phyloP scores from a whole-genome alignment of 805 yeast species.

The Debaryomyces castellii region DNA sequence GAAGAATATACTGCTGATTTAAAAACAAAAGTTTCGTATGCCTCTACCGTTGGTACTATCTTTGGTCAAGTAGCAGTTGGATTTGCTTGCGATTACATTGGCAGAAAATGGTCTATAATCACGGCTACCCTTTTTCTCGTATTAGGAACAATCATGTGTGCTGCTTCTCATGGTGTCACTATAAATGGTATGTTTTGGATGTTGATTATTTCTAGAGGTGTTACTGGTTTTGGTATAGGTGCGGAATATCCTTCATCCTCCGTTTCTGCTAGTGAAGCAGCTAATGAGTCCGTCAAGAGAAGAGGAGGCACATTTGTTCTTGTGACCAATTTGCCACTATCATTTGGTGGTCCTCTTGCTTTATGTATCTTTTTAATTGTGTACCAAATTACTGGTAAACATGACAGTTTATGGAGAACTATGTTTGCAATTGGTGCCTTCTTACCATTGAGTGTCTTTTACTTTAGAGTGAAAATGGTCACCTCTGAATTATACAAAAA shows the following conservation, averaged over 20 bases:
- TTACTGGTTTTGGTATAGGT: slow-evolving; percentile 77
- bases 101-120: slow-evolving; percentile 70
- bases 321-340: slow-evolving; percentile 71
- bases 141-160: slow-evolving; percentile 62
- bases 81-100: slow-evolving; percentile 60
- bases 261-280: slow-evolving; percentile 69
- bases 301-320: slow-evolving; percentile 67
- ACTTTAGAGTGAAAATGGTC: slow-evolving; percentile 69
- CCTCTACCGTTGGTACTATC: slow-evolving; percentile 67
- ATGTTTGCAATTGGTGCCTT: slow-evolving; percentile 63
- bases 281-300: slow-evolving; percentile 60
- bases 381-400: slow-evolving; percentile 51
- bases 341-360: slow-evolving; percentile 81
- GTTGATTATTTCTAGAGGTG: slow-evolving; percentile 71
- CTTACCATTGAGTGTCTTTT: slow-evolving; percentile 72
- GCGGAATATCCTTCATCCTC: slow-evolving; percentile 76
- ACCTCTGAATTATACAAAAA: slow-evolving; percentile 63
- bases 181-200: slow-evolving; percentile 72
- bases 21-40: slow-evolving; percentile 67
- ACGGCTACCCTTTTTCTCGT: slow-evolving; percentile 61
- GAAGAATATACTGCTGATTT: slow-evolving; percentile 42
- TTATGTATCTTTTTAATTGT: slow-evolving; percentile 67
- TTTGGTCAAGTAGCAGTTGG: slow-evolving; percentile 71
- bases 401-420: slow-evolving; percentile 65
- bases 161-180: slow-evolving; percentile 65